Percentiles rank a stretch among this genome's conserved stretches.
These are phyloP conservation scores for Gracilaria domingensis DNA, from an alignment of 23 red algal genomes.

Conservation along the genomic window DNA sequence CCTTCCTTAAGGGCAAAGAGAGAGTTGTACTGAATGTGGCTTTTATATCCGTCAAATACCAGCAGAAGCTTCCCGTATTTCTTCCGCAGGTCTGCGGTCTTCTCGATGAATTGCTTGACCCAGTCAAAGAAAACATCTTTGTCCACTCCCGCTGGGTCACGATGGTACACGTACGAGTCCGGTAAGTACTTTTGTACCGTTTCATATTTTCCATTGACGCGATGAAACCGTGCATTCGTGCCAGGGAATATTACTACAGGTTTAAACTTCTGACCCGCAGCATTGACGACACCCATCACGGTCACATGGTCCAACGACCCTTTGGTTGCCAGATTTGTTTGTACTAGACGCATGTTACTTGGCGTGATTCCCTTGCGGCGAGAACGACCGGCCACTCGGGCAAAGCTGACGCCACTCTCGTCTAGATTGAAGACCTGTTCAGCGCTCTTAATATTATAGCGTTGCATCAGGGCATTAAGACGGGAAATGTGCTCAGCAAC, in stretches of 20 bases:
- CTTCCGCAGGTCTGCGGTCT: background rate
- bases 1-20: too few relatives aligned
- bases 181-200: background rate
- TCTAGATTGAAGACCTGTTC: background rate
- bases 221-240: background rate
- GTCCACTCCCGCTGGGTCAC: conserved; percentile 19
- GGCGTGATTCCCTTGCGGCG: background rate
- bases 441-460: background rate
- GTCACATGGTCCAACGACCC: conserved; percentile 7
- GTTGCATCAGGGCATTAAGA: background rate
- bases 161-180: conserved; percentile 11
- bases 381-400: background rate
- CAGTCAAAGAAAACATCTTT: conserved; percentile 7
- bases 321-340: background rate
- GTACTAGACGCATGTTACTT: background rate
- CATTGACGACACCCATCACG: conserved; percentile 26
- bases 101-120: background rate
- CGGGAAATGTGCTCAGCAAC: conserved; percentile 2
- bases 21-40: too few relatives aligned
- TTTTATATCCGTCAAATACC: too few relatives aligned
- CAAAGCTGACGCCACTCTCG: background rate
- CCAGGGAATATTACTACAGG: conserved; percentile 44
- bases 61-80: too few relatives aligned
- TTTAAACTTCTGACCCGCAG: conserved; percentile 17
- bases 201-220: background rate